phyloP scores from a whole-genome alignment of 805 yeast species.

The Metschnikowia arizonensis region DNA sequence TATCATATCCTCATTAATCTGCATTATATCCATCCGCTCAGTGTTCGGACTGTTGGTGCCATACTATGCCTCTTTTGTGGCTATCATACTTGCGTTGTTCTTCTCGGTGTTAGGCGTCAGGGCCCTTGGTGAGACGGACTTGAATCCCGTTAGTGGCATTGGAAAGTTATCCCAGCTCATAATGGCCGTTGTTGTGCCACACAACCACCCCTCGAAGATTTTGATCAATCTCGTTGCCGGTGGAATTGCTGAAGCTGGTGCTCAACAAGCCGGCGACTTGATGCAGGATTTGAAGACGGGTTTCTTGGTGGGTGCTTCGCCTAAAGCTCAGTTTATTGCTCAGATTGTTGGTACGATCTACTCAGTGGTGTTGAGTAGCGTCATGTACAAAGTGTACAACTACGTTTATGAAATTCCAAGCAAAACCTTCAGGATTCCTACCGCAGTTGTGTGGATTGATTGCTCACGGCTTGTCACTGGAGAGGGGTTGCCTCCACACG shows the following conservation, averaged over 20 bases:
- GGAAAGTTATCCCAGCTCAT: slow-evolving; percentile 90
- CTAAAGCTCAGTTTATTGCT: slow-evolving; percentile 85
- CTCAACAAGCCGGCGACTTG: slow-evolving; percentile 97
- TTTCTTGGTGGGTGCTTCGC: slow-evolving; percentile 85
- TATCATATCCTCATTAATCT: slow-evolving; percentile 57
- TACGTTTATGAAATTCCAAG: slow-evolving; percentile 83
- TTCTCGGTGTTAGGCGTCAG: slow-evolving; percentile 85
- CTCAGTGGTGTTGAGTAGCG: slow-evolving; percentile 73
- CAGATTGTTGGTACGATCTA: slow-evolving; percentile 85
- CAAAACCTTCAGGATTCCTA: slow-evolving; percentile 77
- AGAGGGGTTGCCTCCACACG: slow-evolving; percentile 80
- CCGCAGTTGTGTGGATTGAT: slow-evolving; percentile 95
- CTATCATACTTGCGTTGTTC: slow-evolving; percentile 70
- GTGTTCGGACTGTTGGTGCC: slow-evolving; percentile 76
- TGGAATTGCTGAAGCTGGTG: slow-evolving; percentile 97
- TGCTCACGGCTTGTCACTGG: slow-evolving; percentile 93
- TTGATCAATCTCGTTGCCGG: slow-evolving; percentile 88
- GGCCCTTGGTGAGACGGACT: slow-evolving; percentile 94
- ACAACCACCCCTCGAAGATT: slow-evolving; percentile 72
- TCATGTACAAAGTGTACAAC: slow-evolving; percentile 81
- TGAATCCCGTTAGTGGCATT: slow-evolving; percentile 94
- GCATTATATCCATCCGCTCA: slow-evolving; percentile 57
- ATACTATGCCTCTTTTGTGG: slow-evolving; percentile 58
- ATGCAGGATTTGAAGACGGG: slow-evolving; percentile 98
- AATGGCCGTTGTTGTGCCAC: slow-evolving; percentile 78